A percentile compares a stretch with the other conserved stretches of the same genome.
These are phyloP conservation scores for Blastocystis sp. DNA, from an alignment of 352 stramenopile genomes.

Conservation along the genomic window DNA sequence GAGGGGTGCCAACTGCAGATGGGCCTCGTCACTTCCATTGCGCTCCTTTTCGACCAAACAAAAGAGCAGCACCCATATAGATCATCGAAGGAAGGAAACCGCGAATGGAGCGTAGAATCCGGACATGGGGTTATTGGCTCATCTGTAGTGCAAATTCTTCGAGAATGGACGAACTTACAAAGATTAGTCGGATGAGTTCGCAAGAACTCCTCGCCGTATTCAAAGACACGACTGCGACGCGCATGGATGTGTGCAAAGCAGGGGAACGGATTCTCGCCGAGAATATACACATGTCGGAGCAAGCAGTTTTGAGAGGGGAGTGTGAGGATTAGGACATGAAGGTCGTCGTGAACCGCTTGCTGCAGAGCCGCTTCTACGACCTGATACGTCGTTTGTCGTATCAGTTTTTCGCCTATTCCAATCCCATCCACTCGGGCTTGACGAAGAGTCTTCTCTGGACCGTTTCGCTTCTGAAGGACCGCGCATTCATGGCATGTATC, in stretches of 20 bases:
- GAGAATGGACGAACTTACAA: no score
- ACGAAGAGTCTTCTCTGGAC: constrained; percentile 27
- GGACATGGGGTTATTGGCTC: no score
- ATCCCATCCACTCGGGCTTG: constrained; percentile 10
- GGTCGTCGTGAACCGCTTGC: constrained; percentile 20
- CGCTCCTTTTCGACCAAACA: no score
- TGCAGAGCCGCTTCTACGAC: constrained; percentile 27
- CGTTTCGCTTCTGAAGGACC: neutral
- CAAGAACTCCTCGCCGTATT: constrained; percentile 28
- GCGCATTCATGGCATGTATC: neutral
- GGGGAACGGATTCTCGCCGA: constrained; percentile 5
- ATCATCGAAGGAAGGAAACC: no score
- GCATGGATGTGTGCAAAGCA: constrained; percentile 57
- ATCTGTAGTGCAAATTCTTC: no score
- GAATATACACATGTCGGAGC: neutral
- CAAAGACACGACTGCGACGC: neutral
- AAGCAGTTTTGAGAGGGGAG: neutral
- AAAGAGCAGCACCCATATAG: no score
- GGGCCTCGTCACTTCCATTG: no score
- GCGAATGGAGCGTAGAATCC: no score
- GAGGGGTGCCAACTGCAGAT: no score
- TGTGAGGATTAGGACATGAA: constrained; percentile 26
- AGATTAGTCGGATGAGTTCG: neutral
- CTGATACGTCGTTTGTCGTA: neutral
- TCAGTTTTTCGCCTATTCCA: neutral